Percentiles rank a stretch among this genome's conserved stretches.
These are phyloP conservation scores for Citrus inodora DNA, from an alignment of 345 rosid genomes.

Conservation along the genomic window DNA sequence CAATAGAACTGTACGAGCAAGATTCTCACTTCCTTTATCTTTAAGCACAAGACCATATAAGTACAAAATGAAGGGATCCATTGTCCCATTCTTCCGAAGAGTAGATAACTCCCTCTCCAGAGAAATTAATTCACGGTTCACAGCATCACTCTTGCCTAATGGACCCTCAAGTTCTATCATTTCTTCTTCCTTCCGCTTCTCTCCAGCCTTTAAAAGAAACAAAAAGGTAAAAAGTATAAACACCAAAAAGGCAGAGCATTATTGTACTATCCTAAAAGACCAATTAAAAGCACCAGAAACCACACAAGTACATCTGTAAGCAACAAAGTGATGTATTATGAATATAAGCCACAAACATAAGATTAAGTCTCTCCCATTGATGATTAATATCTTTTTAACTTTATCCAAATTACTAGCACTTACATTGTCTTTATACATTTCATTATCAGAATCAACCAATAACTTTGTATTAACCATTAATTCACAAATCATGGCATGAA, in stretches of 20 bases:
- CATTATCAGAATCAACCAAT: neutral
- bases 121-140: conserved; percentile 69
- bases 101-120: conserved; percentile 79
- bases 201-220: conserved; percentile 27
- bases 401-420: neutral
- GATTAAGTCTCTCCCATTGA: neutral
- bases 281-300: neutral
- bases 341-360: neutral
- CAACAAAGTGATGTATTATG: neutral
- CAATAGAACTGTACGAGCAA: too few species aligned
- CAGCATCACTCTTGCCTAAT: conserved; percentile 71
- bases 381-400: neutral
- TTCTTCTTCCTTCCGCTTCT: conserved; percentile 96
- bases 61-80: conserved; percentile 84
- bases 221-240: neutral
- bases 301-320: neutral
- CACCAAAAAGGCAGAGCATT: neutral
- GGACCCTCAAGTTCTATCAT: conserved; percentile 88
- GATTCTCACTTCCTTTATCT: conserved; percentile 51
- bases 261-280: neutral
- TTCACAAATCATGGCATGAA: neutral
- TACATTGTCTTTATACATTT: neutral
- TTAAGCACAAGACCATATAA: conserved; percentile 86
- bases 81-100: conserved; percentile 60
- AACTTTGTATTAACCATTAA: neutral